Conservation (phyloP, 768 basidiomycete genomes). For the Suillus occidentalis region DNA sequence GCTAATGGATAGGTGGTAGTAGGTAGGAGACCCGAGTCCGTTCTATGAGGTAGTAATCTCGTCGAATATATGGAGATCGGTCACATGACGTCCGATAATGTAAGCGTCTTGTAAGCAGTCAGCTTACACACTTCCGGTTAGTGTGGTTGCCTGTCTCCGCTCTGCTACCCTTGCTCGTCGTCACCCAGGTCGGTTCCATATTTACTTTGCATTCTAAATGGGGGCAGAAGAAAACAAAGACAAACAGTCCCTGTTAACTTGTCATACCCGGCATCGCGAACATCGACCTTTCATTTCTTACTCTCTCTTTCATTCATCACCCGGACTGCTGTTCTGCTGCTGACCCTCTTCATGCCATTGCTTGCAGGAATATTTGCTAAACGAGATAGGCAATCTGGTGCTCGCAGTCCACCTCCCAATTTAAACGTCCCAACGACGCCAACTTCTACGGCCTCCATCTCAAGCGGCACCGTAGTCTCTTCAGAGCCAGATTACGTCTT, state of each 20-base stretch:
- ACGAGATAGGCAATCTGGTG: conserved; percentile 18
- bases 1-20: too few species aligned
- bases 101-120: too few species aligned
- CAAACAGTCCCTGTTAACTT: conserved; percentile 1
- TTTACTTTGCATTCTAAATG: conserved; percentile 2
- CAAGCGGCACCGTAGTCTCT: conserved; percentile 18
- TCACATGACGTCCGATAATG: too few species aligned
- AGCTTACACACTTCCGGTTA: too few species aligned
- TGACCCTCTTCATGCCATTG: conserved; percentile 26
- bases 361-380: conserved; percentile 30
- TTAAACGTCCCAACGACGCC: conserved; percentile 5
- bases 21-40: too few species aligned
- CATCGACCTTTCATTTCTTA: conserved; percentile 16
- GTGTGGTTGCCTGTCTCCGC: background rate
- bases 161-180: background rate
- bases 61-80: too few species aligned
- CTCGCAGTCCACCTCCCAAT: conserved; percentile 6
- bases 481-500: conserved; percentile 35
- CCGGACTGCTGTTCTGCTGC: conserved; percentile 11
- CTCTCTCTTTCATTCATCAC: conserved; percentile 11
- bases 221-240: background rate
- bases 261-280: background rate
- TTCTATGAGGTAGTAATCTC: too few species aligned
- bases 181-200: background rate
- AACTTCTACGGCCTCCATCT: conserved; percentile 16